Base-by-base conservation (phyloP, 1,284 basidiomycete genomes). In the Chalciporus sp. region DNA sequence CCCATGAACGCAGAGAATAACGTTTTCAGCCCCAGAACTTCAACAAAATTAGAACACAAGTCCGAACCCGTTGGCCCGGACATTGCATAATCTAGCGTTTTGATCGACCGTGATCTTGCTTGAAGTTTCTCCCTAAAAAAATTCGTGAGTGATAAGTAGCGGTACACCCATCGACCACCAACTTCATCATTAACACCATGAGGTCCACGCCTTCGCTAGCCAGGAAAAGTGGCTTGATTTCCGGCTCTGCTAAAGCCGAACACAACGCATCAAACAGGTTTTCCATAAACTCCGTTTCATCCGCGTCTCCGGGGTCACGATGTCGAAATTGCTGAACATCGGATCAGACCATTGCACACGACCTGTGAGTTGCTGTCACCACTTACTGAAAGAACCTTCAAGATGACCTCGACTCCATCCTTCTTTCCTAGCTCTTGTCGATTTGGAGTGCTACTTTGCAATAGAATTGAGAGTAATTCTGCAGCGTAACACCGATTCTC, bases 261-360 rank as follows among this genome's bases (percentile, higher is more conserved):
- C 95, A 98, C 20, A 99, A 72, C 0, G 87, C 75, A 70, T 98
- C 92, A 64, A 99, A 98, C 2, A 92, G 61, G 69, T 99, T 99
- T 69, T 98, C 96, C 91, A 98, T 94, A 71, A 94, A 98, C 69
- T 99, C 97, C 10, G 85, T 80, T 73, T 99, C 96, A 57, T 99
- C 97, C 6, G 87, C 82, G 60, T 94, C 88, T 0, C 74, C 73
- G 0, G 95, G 95, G 65, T 97, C 90, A 44, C 83, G 79, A 62
- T 85, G 84, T 47, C 95, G 86, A 67, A 89, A 98, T 83, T 90
- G 86, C 93, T 96, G 41, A 28, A 51, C 47, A 48, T 50, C 42
- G 40, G 52, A 43, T 60, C 54, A 70, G 65, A 56, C 49, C 51
- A 42, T 52, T 19, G 17, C 35, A 53, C 28, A 52, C 52, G 12